Percentiles rank a stretch among this genome's conserved stretches.
These are phyloP conservation scores for Solanum megistacrolobum DNA, from an alignment of 257 asterid species.

Conservation along the genomic window DNA sequence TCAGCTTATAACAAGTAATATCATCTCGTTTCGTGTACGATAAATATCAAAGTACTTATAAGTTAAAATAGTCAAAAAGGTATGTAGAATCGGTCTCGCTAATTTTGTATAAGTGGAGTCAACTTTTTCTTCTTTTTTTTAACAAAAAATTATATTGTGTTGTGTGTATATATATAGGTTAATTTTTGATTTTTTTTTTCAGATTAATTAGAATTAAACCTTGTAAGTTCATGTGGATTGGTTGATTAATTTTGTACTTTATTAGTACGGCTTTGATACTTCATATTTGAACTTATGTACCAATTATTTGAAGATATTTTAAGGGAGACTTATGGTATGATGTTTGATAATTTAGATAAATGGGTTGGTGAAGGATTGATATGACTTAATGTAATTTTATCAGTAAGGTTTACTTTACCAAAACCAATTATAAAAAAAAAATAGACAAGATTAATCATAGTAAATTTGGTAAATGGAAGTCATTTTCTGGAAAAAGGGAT, in stretches of 20 bases:
- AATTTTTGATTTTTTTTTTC: too few species aligned
- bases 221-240: not conserved
- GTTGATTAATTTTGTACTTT: not conserved
- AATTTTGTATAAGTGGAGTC: not conserved
- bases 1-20: not conserved
- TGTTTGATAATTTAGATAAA: not conserved
- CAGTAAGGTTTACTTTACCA: not conserved
- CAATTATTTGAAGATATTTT: not conserved
- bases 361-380: not conserved
- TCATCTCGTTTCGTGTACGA: not conserved
- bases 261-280: not conserved
- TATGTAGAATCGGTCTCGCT: too few species aligned
- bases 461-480: not conserved
- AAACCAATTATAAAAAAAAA: not conserved
- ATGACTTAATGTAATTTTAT: not conserved
- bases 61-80: too few species aligned
- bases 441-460: not conserved
- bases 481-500: not conserved
- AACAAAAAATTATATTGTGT: too few species aligned
- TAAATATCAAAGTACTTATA: too few species aligned
- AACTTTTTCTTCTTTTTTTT: too few species aligned
- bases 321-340: not conserved
- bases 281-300: not conserved
- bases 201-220: not conserved
- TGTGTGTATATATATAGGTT: not conserved